Evolutionary conservation across 495 filamentous ascomycete species (phyloP), one percentile per base, ranked within the genome.

Genomic region (Penicillium egyptiacum): DNA sequence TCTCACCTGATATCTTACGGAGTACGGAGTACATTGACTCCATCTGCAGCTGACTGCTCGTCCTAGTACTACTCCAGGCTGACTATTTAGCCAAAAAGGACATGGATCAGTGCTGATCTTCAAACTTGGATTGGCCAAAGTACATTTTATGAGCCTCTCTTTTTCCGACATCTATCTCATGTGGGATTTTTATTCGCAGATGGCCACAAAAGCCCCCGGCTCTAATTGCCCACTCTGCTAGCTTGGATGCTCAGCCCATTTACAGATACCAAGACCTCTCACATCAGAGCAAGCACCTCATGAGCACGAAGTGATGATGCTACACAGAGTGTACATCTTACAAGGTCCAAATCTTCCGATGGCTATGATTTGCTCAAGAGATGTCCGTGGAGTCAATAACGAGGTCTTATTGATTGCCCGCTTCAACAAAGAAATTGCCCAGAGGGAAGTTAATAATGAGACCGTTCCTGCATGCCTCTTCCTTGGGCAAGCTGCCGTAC

Each of bases 341-440:
- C 17, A 17, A 43, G 11, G 17, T 42, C 37, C 39, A 28, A 53
- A 14, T 1, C 10, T 7, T 16, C 14, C 23, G 26, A 42, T 40
- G 10, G 16, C n/a, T 17, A 16, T 53, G 50, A 22, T 43, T 54
- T 35, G 41, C 14, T 8, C 12, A 37, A n/a, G 19, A 7, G 20
- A 11, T 23, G 30, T 12, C 14, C 4, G 41, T 55, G 31, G 52
- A 12, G 28, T 55, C 30, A 25, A 55, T 45, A 46, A 14, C 28
- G 52, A 44, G 12, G 12, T 14, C 33, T 28, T 28, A 61, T 61
- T 61, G 59, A 57, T 44, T 42, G 26, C 49, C 16, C 31, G 26
- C 31, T 60, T 31, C n/a, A 49, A 61, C 55, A 53, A 57, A 56
- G 58, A 19, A 16, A 12, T 1, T 51, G 48, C 30, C 47, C 43